Conservation (phyloP, 208 protist genomes). For the Trypanosoma vivax region DNA sequence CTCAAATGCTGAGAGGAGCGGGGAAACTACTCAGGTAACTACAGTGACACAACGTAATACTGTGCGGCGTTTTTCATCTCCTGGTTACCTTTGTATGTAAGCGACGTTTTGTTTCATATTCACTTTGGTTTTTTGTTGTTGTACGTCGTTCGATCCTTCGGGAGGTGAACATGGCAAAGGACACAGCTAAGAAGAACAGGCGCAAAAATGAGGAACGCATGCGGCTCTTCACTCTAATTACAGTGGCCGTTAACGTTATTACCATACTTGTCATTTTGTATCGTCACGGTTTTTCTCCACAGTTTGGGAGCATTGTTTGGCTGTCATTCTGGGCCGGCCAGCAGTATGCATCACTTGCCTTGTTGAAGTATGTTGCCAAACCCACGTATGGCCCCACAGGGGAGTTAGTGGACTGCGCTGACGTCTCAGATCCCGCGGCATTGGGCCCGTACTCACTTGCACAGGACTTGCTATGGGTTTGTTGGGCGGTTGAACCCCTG, state of each 20-base stretch:
- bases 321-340: slow-evolving; percentile 77
- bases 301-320: slow-evolving; percentile 41
- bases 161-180: slow-evolving; percentile 59
- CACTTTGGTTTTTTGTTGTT: slow-evolving; percentile 18
- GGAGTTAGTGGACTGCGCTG: slow-evolving; percentile 61
- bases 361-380: slow-evolving; percentile 48
- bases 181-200: slow-evolving; percentile 82
- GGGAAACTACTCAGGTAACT: no score
- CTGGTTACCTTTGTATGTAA: no score
- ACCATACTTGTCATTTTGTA: slow-evolving; percentile 55
- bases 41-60: no score
- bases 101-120: background rate
- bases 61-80: no score
- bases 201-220: slow-evolving; percentile 62
- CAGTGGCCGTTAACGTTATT: slow-evolving; percentile 47
- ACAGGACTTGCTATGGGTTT: slow-evolving; percentile 86
- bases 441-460: slow-evolving; percentile 74
- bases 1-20: no score
- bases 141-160: background rate
- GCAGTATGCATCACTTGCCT: slow-evolving; percentile 49
- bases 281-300: slow-evolving; percentile 47
- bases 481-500: slow-evolving; percentile 79
- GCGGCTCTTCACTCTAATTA: slow-evolving; percentile 61
- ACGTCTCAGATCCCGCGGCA: slow-evolving; percentile 69
- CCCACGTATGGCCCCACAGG: slow-evolving; percentile 41